Conservation (phyloP, 306 rosid species). For the Hippophae tibetana region DNA sequence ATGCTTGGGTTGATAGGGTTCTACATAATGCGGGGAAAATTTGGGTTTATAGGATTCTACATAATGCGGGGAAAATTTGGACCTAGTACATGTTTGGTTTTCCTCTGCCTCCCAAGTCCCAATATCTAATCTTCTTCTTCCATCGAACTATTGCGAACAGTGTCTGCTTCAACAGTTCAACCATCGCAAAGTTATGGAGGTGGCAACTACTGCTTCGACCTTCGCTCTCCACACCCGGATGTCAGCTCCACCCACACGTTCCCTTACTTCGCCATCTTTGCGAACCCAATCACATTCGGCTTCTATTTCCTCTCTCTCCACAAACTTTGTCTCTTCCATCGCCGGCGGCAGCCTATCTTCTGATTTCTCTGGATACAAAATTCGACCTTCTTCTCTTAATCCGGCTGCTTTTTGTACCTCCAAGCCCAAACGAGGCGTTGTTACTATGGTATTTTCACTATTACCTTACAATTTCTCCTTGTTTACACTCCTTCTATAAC, state of each 20-base stretch:
- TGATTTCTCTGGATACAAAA: conserved; percentile 47
- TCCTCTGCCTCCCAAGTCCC: too few species aligned
- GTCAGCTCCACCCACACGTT: not conserved
- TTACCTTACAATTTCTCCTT: conserved; percentile 7
- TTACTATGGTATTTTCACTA: conserved; percentile 60
- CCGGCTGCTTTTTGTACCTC: conserved; percentile 39
- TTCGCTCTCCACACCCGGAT: conserved; percentile 14
- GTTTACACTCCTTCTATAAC: not conserved
- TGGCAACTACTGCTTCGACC: conserved; percentile 23
- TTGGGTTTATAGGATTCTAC: too few species aligned
- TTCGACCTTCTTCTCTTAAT: conserved; percentile 54
- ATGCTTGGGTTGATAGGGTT: too few species aligned
- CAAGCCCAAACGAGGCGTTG: conserved; percentile 55
- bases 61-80: too few species aligned
- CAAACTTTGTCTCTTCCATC: conserved; percentile 41
- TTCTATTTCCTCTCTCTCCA: conserved; percentile 33
- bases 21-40: too few species aligned
- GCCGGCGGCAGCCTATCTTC: conserved; percentile 36
- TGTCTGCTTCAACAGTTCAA: not conserved
- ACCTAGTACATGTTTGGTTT: too few species aligned
- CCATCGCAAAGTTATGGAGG: conserved; percentile 18
- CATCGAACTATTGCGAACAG: not conserved
- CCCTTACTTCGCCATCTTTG: not conserved
- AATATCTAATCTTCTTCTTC: not conserved
- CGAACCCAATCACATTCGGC: too few species aligned